These are phyloP conservation scores for Fusarium albidum DNA, from an alignment of 2,329 filamentous ascomycete genomes.

Conservation along the genomic window DNA sequence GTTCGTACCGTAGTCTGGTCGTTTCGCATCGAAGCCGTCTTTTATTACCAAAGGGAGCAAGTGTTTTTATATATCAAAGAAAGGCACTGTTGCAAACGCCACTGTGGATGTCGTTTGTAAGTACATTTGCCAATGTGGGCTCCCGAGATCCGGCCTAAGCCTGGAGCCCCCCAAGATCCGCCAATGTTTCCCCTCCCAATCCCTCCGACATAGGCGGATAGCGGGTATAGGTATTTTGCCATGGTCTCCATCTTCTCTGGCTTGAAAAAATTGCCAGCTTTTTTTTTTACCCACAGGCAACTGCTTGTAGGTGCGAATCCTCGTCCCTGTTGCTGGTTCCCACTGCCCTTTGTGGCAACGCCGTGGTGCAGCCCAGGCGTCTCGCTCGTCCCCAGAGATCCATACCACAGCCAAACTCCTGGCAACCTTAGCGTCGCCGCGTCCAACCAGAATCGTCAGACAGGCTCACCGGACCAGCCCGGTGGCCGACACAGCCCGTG, in stretches of 20 bases:
- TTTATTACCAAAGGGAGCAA: constrained; percentile 5
- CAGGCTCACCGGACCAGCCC: constrained; percentile 37
- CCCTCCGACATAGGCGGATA: constrained; percentile 19
- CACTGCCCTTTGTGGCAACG: not conserved
- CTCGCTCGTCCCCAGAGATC: constrained; percentile 10
- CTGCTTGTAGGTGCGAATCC: not conserved
- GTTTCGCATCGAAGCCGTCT: not conserved
- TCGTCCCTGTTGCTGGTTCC: not conserved
- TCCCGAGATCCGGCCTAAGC: constrained; percentile 28
- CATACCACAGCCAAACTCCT: constrained; percentile 12
- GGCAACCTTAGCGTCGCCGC: constrained; percentile 35
- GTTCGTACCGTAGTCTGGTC: not conserved
- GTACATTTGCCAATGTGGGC: constrained; percentile 13
- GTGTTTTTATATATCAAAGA: constrained; percentile 3
- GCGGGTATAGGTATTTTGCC: constrained; percentile 19
- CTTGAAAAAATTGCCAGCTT: constrained; percentile 2
- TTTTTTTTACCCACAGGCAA: not conserved
- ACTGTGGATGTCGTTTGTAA: constrained; percentile 6
- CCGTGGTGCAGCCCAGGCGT: not conserved
- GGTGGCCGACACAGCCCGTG: constrained; percentile 34
- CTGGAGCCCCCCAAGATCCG: not conserved
- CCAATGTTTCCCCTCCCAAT: constrained; percentile 8
- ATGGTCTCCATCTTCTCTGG: constrained; percentile 1
- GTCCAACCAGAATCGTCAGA: constrained; percentile 40
- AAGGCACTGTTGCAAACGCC: not conserved